Evolutionary conservation across 2,329 filamentous ascomycete species (phyloP), one percentile per base, ranked within the genome.

Genomic region (Truncatella angustata): DNA sequence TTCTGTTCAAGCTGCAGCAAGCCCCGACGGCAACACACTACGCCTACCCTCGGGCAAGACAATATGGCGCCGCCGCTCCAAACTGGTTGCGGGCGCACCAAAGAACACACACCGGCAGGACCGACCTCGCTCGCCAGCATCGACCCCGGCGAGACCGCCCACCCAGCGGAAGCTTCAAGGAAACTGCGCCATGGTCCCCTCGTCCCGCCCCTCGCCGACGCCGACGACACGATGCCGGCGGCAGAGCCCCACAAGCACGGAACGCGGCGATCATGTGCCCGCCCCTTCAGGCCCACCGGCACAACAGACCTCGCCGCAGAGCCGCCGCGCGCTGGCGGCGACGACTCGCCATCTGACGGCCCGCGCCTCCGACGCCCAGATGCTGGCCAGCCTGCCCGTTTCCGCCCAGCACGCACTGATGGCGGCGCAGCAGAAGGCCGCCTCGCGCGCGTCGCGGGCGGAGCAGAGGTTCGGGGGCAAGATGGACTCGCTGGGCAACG

Each of bases 401-500:
- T 28, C 37, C 21, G 23, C 48, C 16, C 37, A 50, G 46, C 46
- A 35, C 11, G 32, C 46, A 5, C 39, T 53, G 9, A 26, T 53
- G 36, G 51, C 39, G 20, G 39, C 46, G 21, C 12, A 24, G 40
- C 51, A 34, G 46, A 42, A 43, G 12, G 21, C 21, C 7, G 24
- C 28, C 11, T 20, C 37, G 46, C n/a, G 35, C 12, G 28, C 39
- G 26, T 21, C 42, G 24, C 45, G 51, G 26, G 40, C 40, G 21
- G 39, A 44, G 26, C 18, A 45, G 46, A 42, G 39, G 39, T 53
- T 53, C 23, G 21, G 46, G 14, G 39, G 39, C 39, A 53, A 53
- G 51, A 53, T 50, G 51, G 51, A 49, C 20, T 3, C 11, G 26
- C 39, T 45, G n/a, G 51, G 51, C 4, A 53, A 53, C 21, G 36